Conservation (phyloP, 306 rosid genomes). For the Dryas drummondii region DNA sequence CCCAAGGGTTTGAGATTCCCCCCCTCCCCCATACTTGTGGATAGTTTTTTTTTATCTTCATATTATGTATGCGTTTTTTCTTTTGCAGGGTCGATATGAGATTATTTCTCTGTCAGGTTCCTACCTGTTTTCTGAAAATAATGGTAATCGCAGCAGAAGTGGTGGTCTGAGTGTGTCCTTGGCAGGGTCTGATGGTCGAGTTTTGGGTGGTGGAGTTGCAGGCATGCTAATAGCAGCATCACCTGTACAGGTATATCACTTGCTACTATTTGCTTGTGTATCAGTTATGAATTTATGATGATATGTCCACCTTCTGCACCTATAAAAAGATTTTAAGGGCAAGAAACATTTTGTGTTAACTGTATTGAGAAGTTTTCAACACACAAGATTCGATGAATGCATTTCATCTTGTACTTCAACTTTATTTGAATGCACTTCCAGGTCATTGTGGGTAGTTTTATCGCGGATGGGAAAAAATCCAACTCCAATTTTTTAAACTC, state of each 20-base stretch:
- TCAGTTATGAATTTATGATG: constrained; percentile 4
- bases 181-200: constrained; percentile 61
- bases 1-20: too few relatives aligned
- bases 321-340: constrained; percentile 1
- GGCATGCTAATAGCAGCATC: constrained; percentile 71
- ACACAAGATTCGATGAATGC: constrained; percentile 7
- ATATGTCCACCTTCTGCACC: constrained; percentile 7
- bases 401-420: constrained; percentile 1
- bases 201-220: constrained; percentile 74
- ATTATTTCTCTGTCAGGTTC: constrained; percentile 66
- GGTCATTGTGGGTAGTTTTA: constrained; percentile 73
- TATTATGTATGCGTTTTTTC: constrained; percentile 5
- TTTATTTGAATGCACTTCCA: constrained; percentile 33
- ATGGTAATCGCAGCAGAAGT: constrained; percentile 39
- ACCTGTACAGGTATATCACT: constrained; percentile 63
- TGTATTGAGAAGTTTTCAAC: background rate
- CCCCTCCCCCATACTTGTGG: too few relatives aligned
- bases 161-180: constrained; percentile 52
- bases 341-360: background rate
- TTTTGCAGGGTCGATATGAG: constrained; percentile 70
- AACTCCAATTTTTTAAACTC: constrained; percentile 46
- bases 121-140: constrained; percentile 40
- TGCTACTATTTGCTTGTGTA: constrained; percentile 12
- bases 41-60: too few relatives aligned
- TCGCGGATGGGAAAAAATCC: constrained; percentile 50